phyloP scores from a whole-genome alignment of 108 stramenopile species.

The Ochromonas danica region DNA sequence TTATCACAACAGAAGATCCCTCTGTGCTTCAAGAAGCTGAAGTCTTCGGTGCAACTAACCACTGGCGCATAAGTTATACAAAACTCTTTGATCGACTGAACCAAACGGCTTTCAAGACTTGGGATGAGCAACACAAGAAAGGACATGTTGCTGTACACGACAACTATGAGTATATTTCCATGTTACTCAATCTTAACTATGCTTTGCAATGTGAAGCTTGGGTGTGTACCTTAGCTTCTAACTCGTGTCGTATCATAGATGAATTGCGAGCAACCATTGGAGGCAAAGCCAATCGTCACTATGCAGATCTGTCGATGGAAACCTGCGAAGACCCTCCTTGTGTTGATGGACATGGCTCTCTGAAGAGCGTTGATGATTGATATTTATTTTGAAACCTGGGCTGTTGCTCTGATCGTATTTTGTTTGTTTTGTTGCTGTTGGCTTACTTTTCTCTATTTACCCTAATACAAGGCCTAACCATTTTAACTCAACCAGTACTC shows the following conservation, averaged over 20 bases:
- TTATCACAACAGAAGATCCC: conserved; percentile 25
- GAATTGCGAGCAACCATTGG: neutral
- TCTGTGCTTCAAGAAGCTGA: conserved; percentile 7
- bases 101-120: neutral
- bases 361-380: no score
- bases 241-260: conserved; percentile 9
- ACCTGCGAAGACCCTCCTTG: neutral
- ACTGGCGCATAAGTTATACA: neutral
- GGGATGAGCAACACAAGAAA: conserved; percentile 19
- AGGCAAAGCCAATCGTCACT: conserved; percentile 11
- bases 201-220: neutral
- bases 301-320: neutral
- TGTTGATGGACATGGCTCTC: no score
- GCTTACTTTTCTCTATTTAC: no score
- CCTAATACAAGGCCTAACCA: no score
- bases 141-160: neutral
- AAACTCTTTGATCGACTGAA: neutral
- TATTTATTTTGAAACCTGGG: no score
- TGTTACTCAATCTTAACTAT: conserved; percentile 2
- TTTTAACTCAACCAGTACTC: no score
- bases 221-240: conserved; percentile 19
- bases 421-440: no score
- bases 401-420: no score
- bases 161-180: conserved; percentile 5
- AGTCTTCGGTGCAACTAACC: neutral